A percentile compares a stretch with the other conserved stretches of the same genome.
Evolutionary conservation across 129 eudicot species (phyloP).

Genomic region (Flaveria sonorensis): DNA sequence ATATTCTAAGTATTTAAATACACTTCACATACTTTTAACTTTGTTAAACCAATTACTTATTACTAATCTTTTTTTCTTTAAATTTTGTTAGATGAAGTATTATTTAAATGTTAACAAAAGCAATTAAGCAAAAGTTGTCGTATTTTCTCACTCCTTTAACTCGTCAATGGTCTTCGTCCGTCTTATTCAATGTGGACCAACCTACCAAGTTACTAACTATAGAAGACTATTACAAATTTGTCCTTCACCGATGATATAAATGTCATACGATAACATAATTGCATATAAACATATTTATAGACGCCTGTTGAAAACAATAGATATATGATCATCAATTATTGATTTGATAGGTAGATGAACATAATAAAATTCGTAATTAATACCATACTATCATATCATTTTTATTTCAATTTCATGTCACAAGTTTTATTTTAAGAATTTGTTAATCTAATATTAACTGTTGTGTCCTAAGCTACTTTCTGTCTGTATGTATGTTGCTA

Average conservation of each 20-base stretch:
- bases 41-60: no score
- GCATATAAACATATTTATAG: background rate
- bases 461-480: no score
- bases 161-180: background rate
- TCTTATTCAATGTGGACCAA: constrained; percentile 26
- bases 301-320: background rate
- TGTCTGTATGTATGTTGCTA: no score
- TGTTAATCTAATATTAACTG: no score
- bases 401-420: background rate
- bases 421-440: background rate
- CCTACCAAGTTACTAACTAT: constrained; percentile 5
- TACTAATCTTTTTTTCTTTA: no score
- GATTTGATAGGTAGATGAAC: constrained; percentile 12
- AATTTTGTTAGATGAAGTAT: no score
- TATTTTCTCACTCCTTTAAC: no score
- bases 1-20: no score
- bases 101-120: no score
- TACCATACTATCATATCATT: background rate
- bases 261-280: background rate
- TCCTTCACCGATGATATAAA: background rate
- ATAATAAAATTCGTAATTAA: background rate
- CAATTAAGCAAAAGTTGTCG: no score
- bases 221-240: background rate
- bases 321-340: background rate
- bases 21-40: no score